phyloP scores from a whole-genome alignment of 2,329 filamentous ascomycete genomes.

The Ophiostoma novo-ulmi region DNA sequence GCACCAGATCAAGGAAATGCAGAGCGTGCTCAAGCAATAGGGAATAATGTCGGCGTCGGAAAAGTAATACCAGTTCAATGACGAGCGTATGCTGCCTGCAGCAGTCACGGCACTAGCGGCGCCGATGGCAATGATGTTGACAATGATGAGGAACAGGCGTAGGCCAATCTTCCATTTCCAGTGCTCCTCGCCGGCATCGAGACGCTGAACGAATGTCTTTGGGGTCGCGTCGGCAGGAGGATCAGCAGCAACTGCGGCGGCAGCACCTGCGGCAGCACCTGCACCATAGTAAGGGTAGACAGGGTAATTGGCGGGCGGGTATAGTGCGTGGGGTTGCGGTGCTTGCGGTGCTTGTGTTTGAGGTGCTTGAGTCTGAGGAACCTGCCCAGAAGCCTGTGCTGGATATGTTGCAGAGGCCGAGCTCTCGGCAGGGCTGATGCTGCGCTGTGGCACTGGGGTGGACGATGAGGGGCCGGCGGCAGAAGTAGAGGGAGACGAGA shows the following conservation, averaged over 20 bases:
- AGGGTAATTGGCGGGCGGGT: background rate
- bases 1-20: slow-evolving; percentile 20
- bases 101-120: background rate
- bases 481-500: background rate
- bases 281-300: background rate
- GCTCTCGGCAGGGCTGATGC: slow-evolving; percentile 1
- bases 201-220: slow-evolving; percentile 18
- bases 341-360: background rate
- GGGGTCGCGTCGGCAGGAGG: background rate
- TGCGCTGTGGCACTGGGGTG: background rate
- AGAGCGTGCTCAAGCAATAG: slow-evolving; percentile 16
- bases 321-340: background rate
- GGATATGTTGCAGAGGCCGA: background rate
- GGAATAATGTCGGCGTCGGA: background rate
- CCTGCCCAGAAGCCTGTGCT: background rate
- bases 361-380: background rate
- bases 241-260: background rate
- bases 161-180: slow-evolving; percentile 23
- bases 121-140: slow-evolving; percentile 22
- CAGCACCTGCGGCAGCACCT: background rate
- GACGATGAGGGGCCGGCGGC: background rate
- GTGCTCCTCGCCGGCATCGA: slow-evolving; percentile 20
- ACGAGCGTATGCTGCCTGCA: background rate
- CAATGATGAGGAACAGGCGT: slow-evolving; percentile 17
- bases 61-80: background rate